A percentile compares a stretch with the other conserved stretches of the same genome.
These are phyloP conservation scores for Dactylellina cionopaga DNA, from an alignment of 2,329 filamentous ascomycete species.

Conservation along the genomic window DNA sequence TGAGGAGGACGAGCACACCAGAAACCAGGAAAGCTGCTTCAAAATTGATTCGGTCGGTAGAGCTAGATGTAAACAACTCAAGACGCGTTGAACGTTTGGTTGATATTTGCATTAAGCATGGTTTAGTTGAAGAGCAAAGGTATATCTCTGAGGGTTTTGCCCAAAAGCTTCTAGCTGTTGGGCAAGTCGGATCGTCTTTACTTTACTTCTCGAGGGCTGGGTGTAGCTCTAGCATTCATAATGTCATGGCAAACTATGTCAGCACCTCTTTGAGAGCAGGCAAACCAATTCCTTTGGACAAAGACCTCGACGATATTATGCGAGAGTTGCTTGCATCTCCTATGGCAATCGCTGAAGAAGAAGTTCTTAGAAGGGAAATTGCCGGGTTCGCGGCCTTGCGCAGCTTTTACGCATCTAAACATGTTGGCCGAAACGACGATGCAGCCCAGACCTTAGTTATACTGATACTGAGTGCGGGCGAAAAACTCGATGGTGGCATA, in stretches of 20 bases:
- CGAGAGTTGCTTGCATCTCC: constrained; percentile 33
- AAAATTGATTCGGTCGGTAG: constrained; percentile 26
- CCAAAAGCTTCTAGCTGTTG: constrained; percentile 27
- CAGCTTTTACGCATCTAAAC: constrained; percentile 36
- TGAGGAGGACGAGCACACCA: constrained; percentile 31
- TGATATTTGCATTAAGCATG: constrained; percentile 20
- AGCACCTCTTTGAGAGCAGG: constrained; percentile 28
- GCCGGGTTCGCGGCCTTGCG: constrained; percentile 47
- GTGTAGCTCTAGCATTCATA: constrained; percentile 32
- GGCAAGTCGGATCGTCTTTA: constrained; percentile 29
- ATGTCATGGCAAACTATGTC: constrained; percentile 40
- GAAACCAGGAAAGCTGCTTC: constrained; percentile 35
- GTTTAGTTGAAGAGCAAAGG: constrained; percentile 34
- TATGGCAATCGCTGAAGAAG: constrained; percentile 28
- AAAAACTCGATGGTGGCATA: constrained; percentile 40
- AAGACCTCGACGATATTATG: constrained; percentile 35
- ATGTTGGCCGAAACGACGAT: constrained; percentile 20
- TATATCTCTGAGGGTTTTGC: constrained; percentile 45
- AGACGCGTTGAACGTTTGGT: constrained; percentile 32
- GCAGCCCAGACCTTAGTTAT: constrained; percentile 36
- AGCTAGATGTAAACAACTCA: constrained; percentile 33
- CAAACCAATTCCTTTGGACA: constrained; percentile 8
- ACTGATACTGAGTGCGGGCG: constrained; percentile 40
- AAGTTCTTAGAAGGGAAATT: constrained; percentile 44
- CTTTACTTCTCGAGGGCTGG: constrained; percentile 43